Base-by-base conservation (phyloP, 352 stramenopile species). In the Saprolegnia diclina region DNA sequence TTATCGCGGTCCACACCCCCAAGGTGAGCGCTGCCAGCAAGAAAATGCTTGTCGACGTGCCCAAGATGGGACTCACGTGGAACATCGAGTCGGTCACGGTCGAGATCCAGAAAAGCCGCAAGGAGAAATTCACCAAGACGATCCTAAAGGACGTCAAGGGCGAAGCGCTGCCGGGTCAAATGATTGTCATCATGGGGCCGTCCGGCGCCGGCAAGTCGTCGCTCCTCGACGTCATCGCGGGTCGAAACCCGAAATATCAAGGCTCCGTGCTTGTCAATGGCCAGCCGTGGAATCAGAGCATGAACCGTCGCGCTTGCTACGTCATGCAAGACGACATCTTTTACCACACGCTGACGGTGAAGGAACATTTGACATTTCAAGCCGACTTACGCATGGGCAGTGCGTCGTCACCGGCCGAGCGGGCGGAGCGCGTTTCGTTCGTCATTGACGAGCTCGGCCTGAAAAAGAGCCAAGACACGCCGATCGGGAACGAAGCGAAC, bases 311-410 rank as follows among this genome's bases (percentile, higher is more conserved):
- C 18, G 48, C 77, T 16, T 85, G 77, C 55, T 97, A 96, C 67
- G 85, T 97, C 24, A 91, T 91, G 76, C 88, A 96, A 71, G 92
- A 97, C 69, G 90, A 98, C 74, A 76, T 97, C n/a, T 82, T 97
- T 48, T 83, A 96, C 66, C 71, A 76, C 26, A 94, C 91, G 69
- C 74, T 97, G 13, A 97, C 92, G 0, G 87, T 94, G 4, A 65
- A 84, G 56, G 88, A 96, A 78, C 85, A 92, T 61, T 67, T 96
- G 19, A 80, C 71, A n/a, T 96, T 95, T 76, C 77, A 87, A 11
- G 87, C 88, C 3, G 74, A 82, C 63, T 71, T 97, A 4, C 73
- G 86, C 24, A 77, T 96, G 59, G 81, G 77, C 57, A 59, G 59
- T 16, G 64, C 61, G 52, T 68, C 24, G 29, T 64, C 73, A 22